phyloP scores from a whole-genome alignment of 2,329 filamentous ascomycete genomes.

The Penicillium sp. region DNA sequence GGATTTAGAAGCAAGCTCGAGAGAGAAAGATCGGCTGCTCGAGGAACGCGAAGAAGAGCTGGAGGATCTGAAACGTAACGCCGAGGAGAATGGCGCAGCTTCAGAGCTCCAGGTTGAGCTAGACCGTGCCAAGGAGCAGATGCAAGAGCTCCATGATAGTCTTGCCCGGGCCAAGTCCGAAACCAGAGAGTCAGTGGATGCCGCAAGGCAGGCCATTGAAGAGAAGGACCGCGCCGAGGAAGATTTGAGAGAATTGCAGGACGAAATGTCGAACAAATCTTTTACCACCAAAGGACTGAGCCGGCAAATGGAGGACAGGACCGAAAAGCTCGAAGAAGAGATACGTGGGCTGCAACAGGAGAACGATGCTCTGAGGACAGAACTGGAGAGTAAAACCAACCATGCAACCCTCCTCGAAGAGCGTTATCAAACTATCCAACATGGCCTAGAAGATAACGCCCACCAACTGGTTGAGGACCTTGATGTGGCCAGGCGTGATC shows the following conservation, averaged over 20 bases:
- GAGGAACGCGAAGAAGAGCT: slow-evolving; percentile 74
- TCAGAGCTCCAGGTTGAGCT: slow-evolving; percentile 53
- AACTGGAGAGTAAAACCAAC: slow-evolving; percentile 47
- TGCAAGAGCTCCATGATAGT: slow-evolving; percentile 46
- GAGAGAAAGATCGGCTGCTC: slow-evolving; percentile 72
- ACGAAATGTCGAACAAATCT: slow-evolving; percentile 77
- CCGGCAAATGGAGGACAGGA: slow-evolving; percentile 72
- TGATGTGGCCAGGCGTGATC: slow-evolving; percentile 45
- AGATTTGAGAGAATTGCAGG: slow-evolving; percentile 63
- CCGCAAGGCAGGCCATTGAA: slow-evolving; percentile 52
- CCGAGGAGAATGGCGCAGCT: slow-evolving; percentile 44
- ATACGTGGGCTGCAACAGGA: slow-evolving; percentile 55
- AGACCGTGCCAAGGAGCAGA: slow-evolving; percentile 45
- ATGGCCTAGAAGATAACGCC: slow-evolving; percentile 40
- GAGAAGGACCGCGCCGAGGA: slow-evolving; percentile 53
- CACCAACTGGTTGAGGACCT: slow-evolving; percentile 46
- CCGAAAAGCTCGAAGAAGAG: slow-evolving; percentile 65
- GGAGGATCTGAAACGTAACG: slow-evolving; percentile 47
- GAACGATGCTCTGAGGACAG: slow-evolving; percentile 44
- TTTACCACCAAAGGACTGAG: slow-evolving; percentile 72
- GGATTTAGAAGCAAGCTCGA: slow-evolving; percentile 72
- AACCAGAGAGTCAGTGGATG: slow-evolving; percentile 45
- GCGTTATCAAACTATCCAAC: slow-evolving; percentile 43
- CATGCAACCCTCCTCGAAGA: slow-evolving; percentile 53
- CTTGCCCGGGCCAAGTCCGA: slow-evolving; percentile 42